Percentiles rank a stretch among this genome's conserved stretches.
Evolutionary conservation across 805 yeast species (phyloP).

Genomic region (Citeromyces nyonsensis): DNA sequence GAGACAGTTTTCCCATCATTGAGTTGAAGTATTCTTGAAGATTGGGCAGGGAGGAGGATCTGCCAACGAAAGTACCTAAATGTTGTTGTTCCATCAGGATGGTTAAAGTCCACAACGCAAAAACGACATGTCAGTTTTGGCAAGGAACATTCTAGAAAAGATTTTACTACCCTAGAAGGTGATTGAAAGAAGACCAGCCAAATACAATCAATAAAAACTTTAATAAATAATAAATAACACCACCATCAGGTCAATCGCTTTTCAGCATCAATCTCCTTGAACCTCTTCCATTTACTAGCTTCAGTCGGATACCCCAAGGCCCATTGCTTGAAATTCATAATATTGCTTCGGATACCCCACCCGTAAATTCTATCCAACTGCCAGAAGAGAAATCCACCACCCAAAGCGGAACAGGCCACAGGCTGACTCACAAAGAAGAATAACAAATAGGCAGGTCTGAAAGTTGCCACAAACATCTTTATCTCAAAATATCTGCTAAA

Average conservation of each 20-base stretch:
- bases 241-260: too few relatives aligned
- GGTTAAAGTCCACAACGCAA: not conserved
- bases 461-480: too few relatives aligned
- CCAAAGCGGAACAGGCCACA: conserved; percentile 16
- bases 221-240: too few relatives aligned
- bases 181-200: not conserved
- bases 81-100: too few relatives aligned
- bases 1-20: too few relatives aligned
- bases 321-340: conserved; percentile 12
- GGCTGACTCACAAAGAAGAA: conserved; percentile 21
- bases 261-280: conserved; percentile 14
- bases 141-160: conserved; percentile 1
- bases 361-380: conserved; percentile 17
- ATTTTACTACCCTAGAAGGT: too few relatives aligned
- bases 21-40: too few relatives aligned
- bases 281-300: conserved; percentile 11
- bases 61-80: too few relatives aligned
- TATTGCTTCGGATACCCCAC: conserved; percentile 13
- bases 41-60: too few relatives aligned
- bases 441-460: conserved; percentile 19
- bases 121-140: not conserved
- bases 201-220: too few relatives aligned
- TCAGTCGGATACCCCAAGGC: conserved; percentile 17
- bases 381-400: conserved; percentile 17
- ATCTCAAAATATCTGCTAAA: too few relatives aligned